phyloP scores from a whole-genome alignment of 2,329 filamentous ascomycete species.

The Fusarium praegraminearum region DNA sequence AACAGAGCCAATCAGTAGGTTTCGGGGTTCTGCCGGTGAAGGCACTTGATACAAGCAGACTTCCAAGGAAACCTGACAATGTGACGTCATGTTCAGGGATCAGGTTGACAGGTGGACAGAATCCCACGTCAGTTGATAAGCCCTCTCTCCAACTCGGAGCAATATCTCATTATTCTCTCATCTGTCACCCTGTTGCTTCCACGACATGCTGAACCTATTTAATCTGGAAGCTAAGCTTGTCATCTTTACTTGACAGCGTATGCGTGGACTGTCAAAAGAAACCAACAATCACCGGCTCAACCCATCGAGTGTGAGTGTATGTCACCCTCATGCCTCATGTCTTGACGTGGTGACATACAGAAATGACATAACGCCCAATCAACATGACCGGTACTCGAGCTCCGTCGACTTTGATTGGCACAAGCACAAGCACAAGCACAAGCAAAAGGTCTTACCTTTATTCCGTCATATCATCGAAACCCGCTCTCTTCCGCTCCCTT shows the following conservation, averaged over 20 bases:
- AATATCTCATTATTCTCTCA: neutral
- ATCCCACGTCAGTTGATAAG: neutral
- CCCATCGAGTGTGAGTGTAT: neutral
- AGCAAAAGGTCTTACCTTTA: neutral
- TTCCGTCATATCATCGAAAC: neutral
- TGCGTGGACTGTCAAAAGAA: neutral
- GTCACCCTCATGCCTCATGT: neutral
- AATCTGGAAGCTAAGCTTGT: neutral
- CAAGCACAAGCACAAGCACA: too few relatives aligned
- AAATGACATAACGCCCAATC: neutral
- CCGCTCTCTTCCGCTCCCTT: neutral
- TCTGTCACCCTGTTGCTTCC: neutral
- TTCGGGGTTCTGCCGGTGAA: neutral
- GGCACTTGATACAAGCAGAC: neutral
- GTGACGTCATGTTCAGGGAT: slow-evolving; percentile 2
- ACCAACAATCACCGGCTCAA: neutral
- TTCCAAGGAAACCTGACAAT: slow-evolving; percentile 1
- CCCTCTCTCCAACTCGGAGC: neutral
- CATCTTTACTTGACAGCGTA: neutral
- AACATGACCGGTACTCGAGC: neutral
- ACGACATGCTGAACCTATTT: neutral
- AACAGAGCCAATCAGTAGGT: neutral
- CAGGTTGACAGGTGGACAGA: neutral
- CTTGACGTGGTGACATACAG: neutral
- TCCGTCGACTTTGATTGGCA: neutral